Evolutionary conservation across 2,329 filamentous ascomycete genomes (phyloP), one percentile per base, ranked within the genome.

Genomic region (Fusarium torreyae): DNA sequence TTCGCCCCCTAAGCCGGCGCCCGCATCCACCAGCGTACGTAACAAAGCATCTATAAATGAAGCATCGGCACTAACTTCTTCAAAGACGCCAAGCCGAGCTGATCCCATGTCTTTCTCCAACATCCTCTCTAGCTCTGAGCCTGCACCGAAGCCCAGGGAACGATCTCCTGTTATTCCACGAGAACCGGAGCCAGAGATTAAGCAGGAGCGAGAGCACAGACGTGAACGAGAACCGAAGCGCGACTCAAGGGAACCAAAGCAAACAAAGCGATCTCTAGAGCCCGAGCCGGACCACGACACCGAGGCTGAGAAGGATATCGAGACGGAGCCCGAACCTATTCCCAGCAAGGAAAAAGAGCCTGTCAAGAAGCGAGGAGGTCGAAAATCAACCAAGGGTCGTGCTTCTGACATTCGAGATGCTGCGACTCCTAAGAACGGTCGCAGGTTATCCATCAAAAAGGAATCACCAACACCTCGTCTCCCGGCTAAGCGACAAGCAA

Each of bases 21-120:
- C 79, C n/a, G 73, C 79, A 54, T 73, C 80, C 33, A 74, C 79
- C 49, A 80, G 77, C 56, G 79, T 82, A 78, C 65, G 79, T 77
- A 71, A 62, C 59, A 36, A 43, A 26, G 33, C 28, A 56, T 53
- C 26, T 40, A 44, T 33, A 18, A 42, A 46, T 28, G 49, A 57
- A 63, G 20, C 31, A 58, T 62, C 54, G 20, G 22, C 49, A 57
- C 68, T 73, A 63, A 71, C 59, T 49, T 24, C 20, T 34, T 50
- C 43, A 17, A 44, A 94, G 88, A 92, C 91, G 50, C 88, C 92
- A 2, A 89, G 88, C 71, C 90, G 94, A 78, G 86, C 91, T 61
- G 92, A 97, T 77, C 92, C 94, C 54, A 98, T 98, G 94, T 96
- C 94, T 7, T 96, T 98, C 76, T 96, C 94, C 70, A 98, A 94